A percentile compares a stretch with the other conserved stretches of the same genome.
Evolutionary conservation across 2,329 filamentous ascomycete species (phyloP).

Genomic region (Stachybotrys chlorohalonatus): DNA sequence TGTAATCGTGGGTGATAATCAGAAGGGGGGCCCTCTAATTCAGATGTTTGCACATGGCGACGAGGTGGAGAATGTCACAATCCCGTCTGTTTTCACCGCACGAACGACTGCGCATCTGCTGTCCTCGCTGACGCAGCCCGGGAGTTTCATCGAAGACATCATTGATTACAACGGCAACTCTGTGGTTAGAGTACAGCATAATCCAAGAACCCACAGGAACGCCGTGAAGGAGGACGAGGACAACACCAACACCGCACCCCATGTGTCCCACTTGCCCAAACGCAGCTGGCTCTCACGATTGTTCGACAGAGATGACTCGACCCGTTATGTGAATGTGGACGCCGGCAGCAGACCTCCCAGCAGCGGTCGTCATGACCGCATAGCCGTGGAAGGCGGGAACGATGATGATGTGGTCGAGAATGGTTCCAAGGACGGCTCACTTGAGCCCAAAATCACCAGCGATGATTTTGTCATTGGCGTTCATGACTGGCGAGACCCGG

Average conservation of each 20-base stretch:
- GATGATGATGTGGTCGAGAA: slow-evolving; percentile 9
- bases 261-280: background rate
- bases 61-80: slow-evolving; percentile 80
- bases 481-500: slow-evolving; percentile 78
- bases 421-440: slow-evolving; percentile 9
- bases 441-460: slow-evolving; percentile 6
- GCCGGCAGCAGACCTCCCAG: background rate
- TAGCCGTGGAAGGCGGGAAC: background rate
- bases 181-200: slow-evolving; percentile 41
- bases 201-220: slow-evolving; percentile 20
- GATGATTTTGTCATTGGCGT: slow-evolving; percentile 69
- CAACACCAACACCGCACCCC: background rate
- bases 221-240: background rate
- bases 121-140: slow-evolving; percentile 73
- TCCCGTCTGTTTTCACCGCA: slow-evolving; percentile 90
- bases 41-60: slow-evolving; percentile 99
- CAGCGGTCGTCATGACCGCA: background rate
- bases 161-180: slow-evolving; percentile 52
- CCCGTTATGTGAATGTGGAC: background rate
- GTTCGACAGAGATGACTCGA: background rate
- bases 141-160: slow-evolving; percentile 51
- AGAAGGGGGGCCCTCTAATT: slow-evolving; percentile 77
- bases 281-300: background rate
- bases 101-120: slow-evolving; percentile 89
- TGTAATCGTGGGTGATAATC: slow-evolving; percentile 89